Percentiles rank a stretch among this genome's conserved stretches.
phyloP scores from a whole-genome alignment of 2,329 filamentous ascomycete species.

The Pseudogymnoascus destructans region DNA sequence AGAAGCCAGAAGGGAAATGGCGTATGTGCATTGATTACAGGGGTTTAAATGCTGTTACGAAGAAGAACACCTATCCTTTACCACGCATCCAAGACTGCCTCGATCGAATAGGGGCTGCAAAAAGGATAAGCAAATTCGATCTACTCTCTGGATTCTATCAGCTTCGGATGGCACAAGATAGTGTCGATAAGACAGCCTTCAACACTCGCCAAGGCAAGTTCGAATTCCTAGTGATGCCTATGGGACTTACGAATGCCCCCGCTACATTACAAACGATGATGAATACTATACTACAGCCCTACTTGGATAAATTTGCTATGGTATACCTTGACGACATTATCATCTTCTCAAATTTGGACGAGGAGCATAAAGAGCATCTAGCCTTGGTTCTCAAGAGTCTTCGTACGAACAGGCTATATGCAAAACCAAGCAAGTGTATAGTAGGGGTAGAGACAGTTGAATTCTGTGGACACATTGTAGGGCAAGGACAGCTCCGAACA shows the following conservation, averaged over 20 bases:
- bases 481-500: slow-evolving; percentile 12
- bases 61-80: slow-evolving; percentile 20
- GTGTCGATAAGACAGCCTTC: slow-evolving; percentile 24
- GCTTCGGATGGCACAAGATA: too few species aligned
- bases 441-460: slow-evolving; percentile 14
- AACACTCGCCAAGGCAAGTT: slow-evolving; percentile 24
- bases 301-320: slow-evolving; percentile 12
- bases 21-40: slow-evolving; percentile 20
- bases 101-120: not conserved
- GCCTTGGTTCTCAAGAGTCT: slow-evolving; percentile 11
- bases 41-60: slow-evolving; percentile 19
- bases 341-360: slow-evolving; percentile 19
- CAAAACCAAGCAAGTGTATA: slow-evolving; percentile 13
- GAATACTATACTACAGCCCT: slow-evolving; percentile 17
- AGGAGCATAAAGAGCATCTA: slow-evolving; percentile 14
- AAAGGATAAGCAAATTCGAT: too few species aligned
- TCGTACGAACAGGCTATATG: not conserved
- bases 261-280: slow-evolving; percentile 22
- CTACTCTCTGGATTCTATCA: too few species aligned
- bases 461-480: slow-evolving; percentile 16
- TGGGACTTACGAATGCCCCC: slow-evolving; percentile 17
- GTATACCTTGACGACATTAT: slow-evolving; percentile 25
- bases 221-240: slow-evolving; percentile 26
- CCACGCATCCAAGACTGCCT: slow-evolving; percentile 16
- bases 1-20: slow-evolving; percentile 12